phyloP scores from a whole-genome alignment of 2,329 filamentous ascomycete genomes.

The Colletotrichum aenigma region DNA sequence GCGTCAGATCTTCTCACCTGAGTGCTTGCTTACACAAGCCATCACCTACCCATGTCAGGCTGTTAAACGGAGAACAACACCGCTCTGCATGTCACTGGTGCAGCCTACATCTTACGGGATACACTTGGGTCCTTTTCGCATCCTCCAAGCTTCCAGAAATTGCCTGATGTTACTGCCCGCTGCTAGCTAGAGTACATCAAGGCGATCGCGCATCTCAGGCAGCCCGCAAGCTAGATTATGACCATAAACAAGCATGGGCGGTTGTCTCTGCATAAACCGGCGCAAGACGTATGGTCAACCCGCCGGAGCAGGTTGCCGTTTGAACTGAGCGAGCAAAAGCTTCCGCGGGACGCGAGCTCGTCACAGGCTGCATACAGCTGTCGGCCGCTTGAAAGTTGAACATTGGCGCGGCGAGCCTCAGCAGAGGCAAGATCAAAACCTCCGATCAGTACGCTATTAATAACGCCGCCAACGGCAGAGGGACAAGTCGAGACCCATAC shows the following conservation, averaged over 20 bases:
- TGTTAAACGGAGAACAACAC: neutral
- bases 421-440: neutral
- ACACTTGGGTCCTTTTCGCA: neutral
- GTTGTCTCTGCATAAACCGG: neutral
- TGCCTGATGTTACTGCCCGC: neutral
- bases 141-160: neutral
- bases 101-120: neutral
- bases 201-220: neutral
- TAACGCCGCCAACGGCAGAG: neutral
- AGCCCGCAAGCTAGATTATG: neutral
- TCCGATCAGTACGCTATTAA: conserved; percentile 19
- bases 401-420: neutral
- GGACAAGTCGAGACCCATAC: conserved; percentile 14
- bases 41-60: neutral
- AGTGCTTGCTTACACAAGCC: neutral
- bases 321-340: neutral
- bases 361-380: neutral
- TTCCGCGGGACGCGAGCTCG: neutral
- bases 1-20: neutral
- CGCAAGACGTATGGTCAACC: neutral
- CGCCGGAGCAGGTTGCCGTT: neutral
- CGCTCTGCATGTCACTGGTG: neutral
- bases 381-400: neutral
- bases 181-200: neutral
- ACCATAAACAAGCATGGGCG: neutral